phyloP scores from a whole-genome alignment of 176 grass and related monocot genomes.

The Musa beccarii region DNA sequence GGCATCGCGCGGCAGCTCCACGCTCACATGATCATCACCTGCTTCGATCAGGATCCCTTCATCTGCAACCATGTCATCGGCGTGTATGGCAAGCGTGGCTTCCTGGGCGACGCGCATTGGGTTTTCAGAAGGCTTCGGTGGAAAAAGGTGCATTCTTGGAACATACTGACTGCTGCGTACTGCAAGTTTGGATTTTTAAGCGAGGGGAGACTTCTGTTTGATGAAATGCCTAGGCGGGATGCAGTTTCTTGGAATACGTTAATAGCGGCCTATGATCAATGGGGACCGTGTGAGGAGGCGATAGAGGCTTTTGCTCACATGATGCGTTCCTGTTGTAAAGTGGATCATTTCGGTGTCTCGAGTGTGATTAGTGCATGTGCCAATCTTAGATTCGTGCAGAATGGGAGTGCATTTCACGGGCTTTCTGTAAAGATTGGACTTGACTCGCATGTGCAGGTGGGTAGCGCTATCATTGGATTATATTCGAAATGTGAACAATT shows the following conservation, averaged over 20 bases:
- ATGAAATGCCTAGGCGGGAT: constrained; percentile 24
- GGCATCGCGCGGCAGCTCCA: constrained; percentile 14
- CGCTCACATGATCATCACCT: constrained; percentile 21
- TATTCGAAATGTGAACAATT: constrained; percentile 20
- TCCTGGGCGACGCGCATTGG: constrained; percentile 8
- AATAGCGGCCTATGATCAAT: constrained; percentile 21
- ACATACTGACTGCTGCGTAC: constrained; percentile 14
- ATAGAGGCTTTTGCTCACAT: constrained; percentile 6
- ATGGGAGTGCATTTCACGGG: constrained; percentile 12
- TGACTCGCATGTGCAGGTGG: constrained; percentile 16
- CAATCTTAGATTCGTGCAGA: constrained; percentile 21
- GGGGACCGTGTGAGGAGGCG: constrained; percentile 22
- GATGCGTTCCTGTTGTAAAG: constrained; percentile 8
- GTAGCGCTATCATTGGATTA: constrained; percentile 17
- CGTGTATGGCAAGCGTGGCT: constrained; percentile 14
- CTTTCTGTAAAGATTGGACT: constrained; percentile 23
- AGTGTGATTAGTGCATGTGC: constrained; percentile 22
- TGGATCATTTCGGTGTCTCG: constrained; percentile 14
- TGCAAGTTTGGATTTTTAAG: constrained; percentile 23
- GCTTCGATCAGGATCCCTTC: constrained; percentile 16
- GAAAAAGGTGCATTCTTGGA: constrained; percentile 27
- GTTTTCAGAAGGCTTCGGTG: constrained; percentile 14
- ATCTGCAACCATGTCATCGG: constrained; percentile 23
- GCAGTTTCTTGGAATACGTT: constrained; percentile 26
- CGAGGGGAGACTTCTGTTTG: constrained; percentile 6